A percentile compares a stretch with the other conserved stretches of the same genome.
phyloP scores from a whole-genome alignment of 768 basidiomycete species.

The Trametes maxima region DNA sequence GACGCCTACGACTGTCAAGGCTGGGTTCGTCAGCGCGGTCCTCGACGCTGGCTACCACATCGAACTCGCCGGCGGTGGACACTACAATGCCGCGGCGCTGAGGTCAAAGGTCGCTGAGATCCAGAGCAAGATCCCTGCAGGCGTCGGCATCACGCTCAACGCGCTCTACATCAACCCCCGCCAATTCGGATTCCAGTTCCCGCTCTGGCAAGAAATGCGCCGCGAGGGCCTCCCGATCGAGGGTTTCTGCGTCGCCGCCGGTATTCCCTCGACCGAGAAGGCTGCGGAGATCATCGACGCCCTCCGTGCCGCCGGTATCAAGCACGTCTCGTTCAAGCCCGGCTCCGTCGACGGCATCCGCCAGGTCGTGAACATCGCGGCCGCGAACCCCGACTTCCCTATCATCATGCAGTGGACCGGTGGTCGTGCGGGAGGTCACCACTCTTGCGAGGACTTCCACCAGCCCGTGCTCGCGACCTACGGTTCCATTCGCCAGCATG shows the following conservation, averaged over 20 bases:
- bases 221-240: conserved; percentile 94
- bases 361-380: conserved; percentile 95
- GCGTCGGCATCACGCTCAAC: conserved; percentile 93
- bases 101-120: conserved; percentile 94
- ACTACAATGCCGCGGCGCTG: conserved; percentile 90
- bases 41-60: conserved; percentile 94
- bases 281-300: conserved; percentile 94
- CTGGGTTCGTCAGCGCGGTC: conserved; percentile 91
- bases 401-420: conserved; percentile 99
- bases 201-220: conserved; percentile 97
- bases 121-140: conserved; percentile 78
- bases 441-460: conserved; percentile 98
- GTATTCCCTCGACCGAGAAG: conserved; percentile 96
- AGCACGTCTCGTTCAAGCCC: conserved; percentile 97
- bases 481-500: conserved; percentile 81
- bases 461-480: conserved; percentile 93
- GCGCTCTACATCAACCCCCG: conserved; percentile 97
- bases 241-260: conserved; percentile 99
- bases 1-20: conserved; percentile 97
- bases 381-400: conserved; percentile 92
- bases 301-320: conserved; percentile 81
- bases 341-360: conserved; percentile 97
- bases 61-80: conserved; percentile 97
- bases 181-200: conserved; percentile 96
- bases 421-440: conserved; percentile 97